Conservation (phyloP, 2,329 filamentous ascomycete species). For the Sodiomyces alkalinus region DNA sequence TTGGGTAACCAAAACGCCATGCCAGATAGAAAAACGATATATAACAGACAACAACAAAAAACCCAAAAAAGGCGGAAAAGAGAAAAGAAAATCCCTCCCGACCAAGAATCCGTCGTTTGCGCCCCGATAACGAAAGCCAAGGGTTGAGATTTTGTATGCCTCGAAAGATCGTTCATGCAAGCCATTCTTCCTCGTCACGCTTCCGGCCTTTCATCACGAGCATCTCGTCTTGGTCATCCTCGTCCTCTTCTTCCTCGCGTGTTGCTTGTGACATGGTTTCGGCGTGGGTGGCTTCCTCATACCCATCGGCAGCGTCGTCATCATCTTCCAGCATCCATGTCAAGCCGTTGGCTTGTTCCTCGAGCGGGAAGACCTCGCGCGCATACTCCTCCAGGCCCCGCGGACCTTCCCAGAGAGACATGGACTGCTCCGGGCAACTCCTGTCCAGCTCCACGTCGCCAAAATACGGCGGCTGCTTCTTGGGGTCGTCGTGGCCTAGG, state of each 20-base stretch:
- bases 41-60: constrained; percentile 1
- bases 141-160: too few species aligned
- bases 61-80: not conserved
- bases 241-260: constrained; percentile 24
- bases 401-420: constrained; percentile 82
- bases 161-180: constrained; percentile 28
- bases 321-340: constrained; percentile 70
- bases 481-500: constrained; percentile 31
- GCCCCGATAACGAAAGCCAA: too few species aligned
- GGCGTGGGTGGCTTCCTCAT: constrained; percentile 27
- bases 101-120: too few species aligned
- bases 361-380: constrained; percentile 80
- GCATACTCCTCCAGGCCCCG: constrained; percentile 89
- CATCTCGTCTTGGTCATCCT: constrained; percentile 42
- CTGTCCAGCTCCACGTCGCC: constrained; percentile 39
- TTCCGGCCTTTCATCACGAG: constrained; percentile 41
- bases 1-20: constrained; percentile 1
- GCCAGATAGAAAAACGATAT: not conserved
- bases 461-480: constrained; percentile 48
- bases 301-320: constrained; percentile 18
- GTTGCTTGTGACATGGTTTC: too few species aligned
- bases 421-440: constrained; percentile 57
- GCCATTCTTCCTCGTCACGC: constrained; percentile 44
- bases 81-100: constrained; percentile 7
- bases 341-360: constrained; percentile 86